Base-by-base conservation (phyloP, 805 yeast species). In the Saccharomycodes ludwigii region DNA sequence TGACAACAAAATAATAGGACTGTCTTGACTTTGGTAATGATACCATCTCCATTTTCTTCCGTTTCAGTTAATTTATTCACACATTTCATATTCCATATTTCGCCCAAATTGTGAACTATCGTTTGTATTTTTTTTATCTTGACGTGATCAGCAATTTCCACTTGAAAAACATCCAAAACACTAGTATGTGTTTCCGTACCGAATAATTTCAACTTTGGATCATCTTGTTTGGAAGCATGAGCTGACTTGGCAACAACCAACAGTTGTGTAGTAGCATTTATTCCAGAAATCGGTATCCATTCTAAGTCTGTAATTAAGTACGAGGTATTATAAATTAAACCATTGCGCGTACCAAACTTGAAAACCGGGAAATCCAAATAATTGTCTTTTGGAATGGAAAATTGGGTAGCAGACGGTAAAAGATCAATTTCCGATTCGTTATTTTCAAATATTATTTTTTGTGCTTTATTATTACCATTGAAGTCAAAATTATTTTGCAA, bases 1-100 rank as follows among this genome's bases (percentile, higher is more conserved):
- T 69, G 68, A 38, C 71, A 70, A 8, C 71, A 73, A 4, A 64
- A 65, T n/a, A 76, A 40, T 0, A 66, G 56, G 2, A 73, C 73
- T 11, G 65, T 27, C 2, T 38, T 31, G 3, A 33, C 41, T 8
- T 39, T 38, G 0, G 30, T 18, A 18, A 32, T 29, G 22, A 21
- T 22, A 22, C 40, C 60, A 41, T 47, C 62, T 34, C 54, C 60
- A 38, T 42, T n/a, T n/a, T n/a, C 13, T 6, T 8, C 5, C 19
- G 18, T 6, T 5, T 18, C 4, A 9, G 15, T 19, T 18, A 22
- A 5, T 25, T 26, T 15, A 31, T 4, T 8, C 30, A 25, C n/a
- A 27, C 21, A n/a, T 26, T 18, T 16, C 27, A 19, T 3, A 31
- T 21, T 10, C 11, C 27, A 15, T 31, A 65, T 50, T 5, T 61